Base-by-base conservation (phyloP, 1,139 yeast genomes). In the Oligophagozyma castellii region DNA sequence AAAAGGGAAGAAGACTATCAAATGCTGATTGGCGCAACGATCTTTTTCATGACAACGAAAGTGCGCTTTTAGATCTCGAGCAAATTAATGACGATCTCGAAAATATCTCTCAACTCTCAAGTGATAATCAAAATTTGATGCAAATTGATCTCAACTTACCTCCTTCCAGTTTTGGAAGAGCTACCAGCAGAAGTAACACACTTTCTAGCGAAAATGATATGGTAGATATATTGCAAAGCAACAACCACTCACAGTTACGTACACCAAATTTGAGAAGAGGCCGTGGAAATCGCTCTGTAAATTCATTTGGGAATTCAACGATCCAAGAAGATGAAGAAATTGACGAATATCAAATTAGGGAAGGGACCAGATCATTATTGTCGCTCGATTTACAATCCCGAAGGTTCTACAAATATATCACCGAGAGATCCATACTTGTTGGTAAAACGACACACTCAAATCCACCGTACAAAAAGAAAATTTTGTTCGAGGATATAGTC, bases 91-190 rank as follows among this genome's bases (percentile, higher is more conserved):
- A 50, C 29, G 49, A 48, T 6, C 23, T 41, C 7, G 41, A 40
- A 5, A 42, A 35, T n/a, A n/a, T n/a, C n/a, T 18, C 20, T 18
- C 20, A 18, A 18, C 10, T 18, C 10, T 18, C 29, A 12, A 32
- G 26, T 19, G 32, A 29, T n/a, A 24, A 25, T 14, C 35, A 30
- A 19, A 40, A 40, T 19, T 37, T 36, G 19, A 31, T 49, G 36
- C 32, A 38, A 8, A 28, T 44, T n/a, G 40, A 48, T 28, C 32
- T 50, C 12, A 42, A 46, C 12, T 29, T 50, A 20, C 50, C 51
- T 1, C 48, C 55, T 6, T 51, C 56, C 5, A 46, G 53, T 27
- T 37, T 43, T 26, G 55, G 53, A 3, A 33, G 47, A 21, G 30
- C 28, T 15, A 27, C 40, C 3, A 45, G 42, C 16, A 42, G 47